Percentiles rank a stretch among this genome's conserved stretches.
phyloP scores from a whole-genome alignment of 768 basidiomycete species.

The Rhodotorula taiwanensis region DNA sequence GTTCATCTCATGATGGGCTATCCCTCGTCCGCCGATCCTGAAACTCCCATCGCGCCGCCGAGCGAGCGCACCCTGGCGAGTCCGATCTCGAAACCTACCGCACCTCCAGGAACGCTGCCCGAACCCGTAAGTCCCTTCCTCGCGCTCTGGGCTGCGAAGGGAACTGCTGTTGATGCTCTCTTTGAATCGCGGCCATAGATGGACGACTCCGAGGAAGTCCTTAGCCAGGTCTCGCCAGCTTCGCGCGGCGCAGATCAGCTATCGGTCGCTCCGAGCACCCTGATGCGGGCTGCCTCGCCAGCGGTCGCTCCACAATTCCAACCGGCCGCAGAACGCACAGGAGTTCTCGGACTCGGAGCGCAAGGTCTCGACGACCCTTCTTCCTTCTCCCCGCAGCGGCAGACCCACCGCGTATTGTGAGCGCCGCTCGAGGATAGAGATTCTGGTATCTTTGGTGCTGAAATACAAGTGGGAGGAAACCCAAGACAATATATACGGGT shows the following conservation, averaged over 20 bases:
- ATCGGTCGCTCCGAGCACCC: not conserved
- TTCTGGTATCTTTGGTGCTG: no score
- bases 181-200: no score
- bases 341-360: not conserved
- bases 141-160: not conserved
- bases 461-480: not conserved
- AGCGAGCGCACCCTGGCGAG: not conserved
- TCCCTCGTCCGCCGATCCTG: not conserved
- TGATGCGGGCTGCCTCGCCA: not conserved
- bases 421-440: no score
- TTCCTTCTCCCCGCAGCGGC: constrained; percentile 2
- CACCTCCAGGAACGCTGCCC: constrained; percentile 5
- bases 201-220: no score
- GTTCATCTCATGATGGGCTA: constrained; percentile 16
- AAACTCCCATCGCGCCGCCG: not conserved
- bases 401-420: no score
- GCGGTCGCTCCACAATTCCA: not conserved
- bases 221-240: not conserved
- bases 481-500: not conserved
- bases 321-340: not conserved
- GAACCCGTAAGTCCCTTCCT: constrained; percentile 9
- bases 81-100: not conserved
- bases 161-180: no score
- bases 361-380: constrained; percentile 19
- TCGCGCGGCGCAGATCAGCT: no score